Conservation (phyloP, 805 yeast genomes). For the Cyberlindnera euphorbiiphila region DNA sequence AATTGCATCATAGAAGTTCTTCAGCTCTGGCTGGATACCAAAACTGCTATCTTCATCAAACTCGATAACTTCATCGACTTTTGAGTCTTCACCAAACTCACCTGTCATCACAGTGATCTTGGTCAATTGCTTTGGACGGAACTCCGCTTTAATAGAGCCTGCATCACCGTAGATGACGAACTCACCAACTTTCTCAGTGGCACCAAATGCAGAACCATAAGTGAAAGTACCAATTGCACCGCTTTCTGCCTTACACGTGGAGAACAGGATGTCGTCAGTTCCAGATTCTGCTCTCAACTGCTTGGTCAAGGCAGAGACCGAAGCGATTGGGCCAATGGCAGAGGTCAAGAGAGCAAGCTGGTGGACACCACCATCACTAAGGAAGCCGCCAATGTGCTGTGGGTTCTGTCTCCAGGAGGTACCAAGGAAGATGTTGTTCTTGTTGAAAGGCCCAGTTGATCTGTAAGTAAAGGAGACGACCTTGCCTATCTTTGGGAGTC, state of each 20-base stretch:
- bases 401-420: conserved; percentile 90
- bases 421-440: conserved; percentile 52
- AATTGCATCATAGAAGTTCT: conserved; percentile 59
- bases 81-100: conserved; percentile 22
- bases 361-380: conserved; percentile 96
- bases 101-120: conserved; percentile 35
- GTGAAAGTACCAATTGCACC: conserved; percentile 52
- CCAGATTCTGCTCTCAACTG: conserved; percentile 80
- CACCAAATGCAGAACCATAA: conserved; percentile 53
- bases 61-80: conserved; percentile 24
- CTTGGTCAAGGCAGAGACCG: conserved; percentile 70
- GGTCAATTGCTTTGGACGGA: conserved; percentile 39
- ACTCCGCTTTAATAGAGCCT: conserved; percentile 71
- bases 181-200: conserved; percentile 61
- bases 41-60: conserved; percentile 40
- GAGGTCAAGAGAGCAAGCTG: conserved; percentile 85
- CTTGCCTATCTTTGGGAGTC: conserved; percentile 69
- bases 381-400: conserved; percentile 87
- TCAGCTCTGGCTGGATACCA: conserved; percentile 55
- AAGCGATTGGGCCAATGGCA: conserved; percentile 68
- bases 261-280: conserved; percentile 72
- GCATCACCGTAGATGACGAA: conserved; percentile 74
- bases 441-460: conserved; percentile 70
- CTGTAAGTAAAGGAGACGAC: conserved; percentile 64
- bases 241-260: conserved; percentile 73